Evolutionary conservation across 192 early-diverging fungal species (phyloP).

Genomic region (Gamsiella multidivaricata): DNA sequence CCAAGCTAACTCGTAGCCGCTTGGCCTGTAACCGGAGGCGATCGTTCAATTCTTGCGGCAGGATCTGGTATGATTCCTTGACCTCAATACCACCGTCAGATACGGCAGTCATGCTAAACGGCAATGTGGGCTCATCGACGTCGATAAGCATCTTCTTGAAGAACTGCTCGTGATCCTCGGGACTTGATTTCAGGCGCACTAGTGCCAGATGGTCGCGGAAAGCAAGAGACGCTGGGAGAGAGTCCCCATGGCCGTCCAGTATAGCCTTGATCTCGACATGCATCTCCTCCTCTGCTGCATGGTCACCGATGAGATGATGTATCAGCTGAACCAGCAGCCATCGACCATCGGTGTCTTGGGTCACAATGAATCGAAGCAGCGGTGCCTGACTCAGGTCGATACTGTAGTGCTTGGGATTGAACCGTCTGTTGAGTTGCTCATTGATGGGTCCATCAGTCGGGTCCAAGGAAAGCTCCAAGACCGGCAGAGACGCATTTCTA

Average conservation of each 20-base stretch:
- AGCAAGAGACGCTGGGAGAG: background rate
- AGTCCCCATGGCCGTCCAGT: background rate
- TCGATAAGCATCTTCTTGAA: background rate
- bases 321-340: background rate
- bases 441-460: background rate
- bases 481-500: background rate
- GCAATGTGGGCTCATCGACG: background rate
- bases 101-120: background rate
- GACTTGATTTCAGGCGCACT: background rate
- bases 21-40: background rate
- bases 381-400: background rate
- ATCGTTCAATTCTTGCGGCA: slow-evolving; percentile 2
- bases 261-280: slow-evolving; percentile 3
- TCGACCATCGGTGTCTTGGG: background rate
- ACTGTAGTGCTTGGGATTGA: slow-evolving; percentile 4
- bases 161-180: background rate
- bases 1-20: background rate
- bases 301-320: slow-evolving; percentile 3
- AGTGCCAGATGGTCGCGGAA: slow-evolving; percentile 2
- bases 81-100: background rate
- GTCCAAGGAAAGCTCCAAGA: slow-evolving; percentile 4
- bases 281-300: background rate
- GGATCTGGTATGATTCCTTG: background rate
- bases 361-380: background rate
- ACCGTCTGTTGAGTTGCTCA: background rate